Percentiles rank a stretch among this genome's conserved stretches.
Conservation (phyloP, 148 eudicot species). For the Rhododendron griersonianum region DNA sequence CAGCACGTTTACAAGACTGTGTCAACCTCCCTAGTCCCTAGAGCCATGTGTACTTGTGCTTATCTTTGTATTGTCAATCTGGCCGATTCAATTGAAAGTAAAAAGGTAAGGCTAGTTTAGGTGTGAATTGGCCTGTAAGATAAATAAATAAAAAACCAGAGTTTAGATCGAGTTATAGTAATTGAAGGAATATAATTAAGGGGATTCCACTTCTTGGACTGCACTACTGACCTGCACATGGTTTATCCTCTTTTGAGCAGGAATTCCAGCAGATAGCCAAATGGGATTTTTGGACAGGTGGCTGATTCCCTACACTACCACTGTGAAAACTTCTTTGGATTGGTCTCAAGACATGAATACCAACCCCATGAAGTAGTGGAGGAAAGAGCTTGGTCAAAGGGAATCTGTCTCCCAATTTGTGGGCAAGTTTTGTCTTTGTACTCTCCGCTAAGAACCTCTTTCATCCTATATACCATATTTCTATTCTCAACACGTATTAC, state of each 20-base stretch:
- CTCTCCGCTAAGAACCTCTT: constrained; percentile 4
- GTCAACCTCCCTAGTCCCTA: background rate
- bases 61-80: background rate
- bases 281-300: constrained; percentile 26
- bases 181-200: background rate
- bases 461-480: constrained; percentile 7
- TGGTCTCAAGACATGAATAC: constrained; percentile 3
- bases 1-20: background rate
- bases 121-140: constrained; percentile 7
- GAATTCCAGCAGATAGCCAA: constrained; percentile 13
- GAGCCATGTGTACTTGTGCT: background rate
- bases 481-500: constrained; percentile 16
- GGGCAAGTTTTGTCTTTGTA: constrained; percentile 26
- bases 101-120: constrained; percentile 6
- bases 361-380: constrained; percentile 17
- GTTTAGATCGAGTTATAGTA: background rate
- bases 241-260: constrained; percentile 9
- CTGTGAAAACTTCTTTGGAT: background rate
- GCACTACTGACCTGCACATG: constrained; percentile 31
- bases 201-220: background rate
- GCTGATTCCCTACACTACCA: constrained; percentile 12
- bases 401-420: constrained; percentile 34
- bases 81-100: background rate
- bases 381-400: constrained; percentile 21
- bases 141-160: background rate